phyloP scores from a whole-genome alignment of 2,329 filamentous ascomycete species.

The Teratosphaeriaceae sp. region DNA sequence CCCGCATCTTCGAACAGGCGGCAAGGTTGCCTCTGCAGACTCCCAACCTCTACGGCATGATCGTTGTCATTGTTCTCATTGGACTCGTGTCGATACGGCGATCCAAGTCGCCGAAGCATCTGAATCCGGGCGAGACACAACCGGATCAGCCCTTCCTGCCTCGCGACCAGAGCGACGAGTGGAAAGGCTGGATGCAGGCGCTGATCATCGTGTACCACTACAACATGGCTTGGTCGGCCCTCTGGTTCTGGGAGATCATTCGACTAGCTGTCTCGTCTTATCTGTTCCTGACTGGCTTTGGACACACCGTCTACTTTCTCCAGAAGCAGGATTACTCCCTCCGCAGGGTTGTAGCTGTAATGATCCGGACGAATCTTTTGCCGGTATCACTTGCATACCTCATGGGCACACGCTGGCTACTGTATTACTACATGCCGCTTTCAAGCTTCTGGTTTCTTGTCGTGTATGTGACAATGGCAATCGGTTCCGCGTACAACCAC shows the following conservation, averaged over 20 bases:
- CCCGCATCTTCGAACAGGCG: conserved; percentile 46
- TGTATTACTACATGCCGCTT: conserved; percentile 55
- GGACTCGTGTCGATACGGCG: conserved; percentile 16
- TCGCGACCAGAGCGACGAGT: conserved; percentile 55
- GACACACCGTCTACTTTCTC: conserved; percentile 55
- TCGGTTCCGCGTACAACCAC: conserved; percentile 38
- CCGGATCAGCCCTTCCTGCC: conserved; percentile 40
- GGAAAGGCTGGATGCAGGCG: conserved; percentile 61
- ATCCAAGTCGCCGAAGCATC: conserved; percentile 8
- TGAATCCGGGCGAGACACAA: conserved; percentile 3
- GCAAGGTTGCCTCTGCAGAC: conserved; percentile 38
- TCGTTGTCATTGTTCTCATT: conserved; percentile 25
- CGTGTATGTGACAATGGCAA: conserved; percentile 47
- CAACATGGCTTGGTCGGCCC: conserved; percentile 44
- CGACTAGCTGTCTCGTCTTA: conserved; percentile 52
- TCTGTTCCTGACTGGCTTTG: conserved; percentile 57
- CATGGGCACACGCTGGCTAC: conserved; percentile 50
- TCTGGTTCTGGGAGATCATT: conserved; percentile 50
- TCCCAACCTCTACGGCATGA: conserved; percentile 23
- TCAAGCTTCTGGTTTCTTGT: conserved; percentile 58
- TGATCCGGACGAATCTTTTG: conserved; percentile 54
- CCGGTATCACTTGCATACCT: conserved; percentile 48
- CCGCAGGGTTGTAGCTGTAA: conserved; percentile 44
- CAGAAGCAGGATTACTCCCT: conserved; percentile 51
- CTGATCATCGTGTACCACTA: conserved; percentile 53